Percentiles rank a stretch among this genome's conserved stretches.
These are phyloP conservation scores for Chytriomyces confervae DNA, from an alignment of 192 early-diverging fungal species.

Conservation along the genomic window DNA sequence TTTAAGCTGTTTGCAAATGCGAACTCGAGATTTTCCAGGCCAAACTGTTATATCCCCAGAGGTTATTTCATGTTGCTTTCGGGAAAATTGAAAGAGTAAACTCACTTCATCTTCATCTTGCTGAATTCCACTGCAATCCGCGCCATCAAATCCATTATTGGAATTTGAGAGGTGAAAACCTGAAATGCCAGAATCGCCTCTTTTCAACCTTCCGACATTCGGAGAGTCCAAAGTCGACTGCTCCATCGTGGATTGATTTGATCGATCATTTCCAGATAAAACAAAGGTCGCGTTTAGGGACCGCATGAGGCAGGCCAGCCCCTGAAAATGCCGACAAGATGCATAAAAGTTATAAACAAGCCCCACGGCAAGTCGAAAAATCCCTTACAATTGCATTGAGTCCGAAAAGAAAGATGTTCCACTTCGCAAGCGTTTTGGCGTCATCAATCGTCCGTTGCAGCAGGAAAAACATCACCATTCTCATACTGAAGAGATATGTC, in stretches of 20 bases:
- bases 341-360: too few relatives aligned
- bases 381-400: neutral
- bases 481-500: neutral
- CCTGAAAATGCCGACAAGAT: too few relatives aligned
- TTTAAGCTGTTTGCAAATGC: neutral
- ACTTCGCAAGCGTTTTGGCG: neutral
- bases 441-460: neutral
- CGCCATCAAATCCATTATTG: neutral
- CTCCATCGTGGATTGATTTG: too few relatives aligned
- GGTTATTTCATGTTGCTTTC: neutral
- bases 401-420: neutral
- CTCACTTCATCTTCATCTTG: neutral
- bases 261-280: too few relatives aligned
- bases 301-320: too few relatives aligned
- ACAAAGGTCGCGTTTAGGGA: too few relatives aligned
- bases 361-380: too few relatives aligned
- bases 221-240: too few relatives aligned
- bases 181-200: neutral
- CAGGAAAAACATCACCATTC: neutral
- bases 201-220: neutral
- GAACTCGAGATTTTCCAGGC: neutral
- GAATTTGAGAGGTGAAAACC: neutral
- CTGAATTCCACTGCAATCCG: neutral
- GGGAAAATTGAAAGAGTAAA: neutral
- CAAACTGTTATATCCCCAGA: neutral